A percentile compares a stretch with the other conserved stretches of the same genome.
These are phyloP conservation scores for Ensete glaucum DNA, from an alignment of 176 grass and related monocot genomes.

Conservation along the genomic window DNA sequence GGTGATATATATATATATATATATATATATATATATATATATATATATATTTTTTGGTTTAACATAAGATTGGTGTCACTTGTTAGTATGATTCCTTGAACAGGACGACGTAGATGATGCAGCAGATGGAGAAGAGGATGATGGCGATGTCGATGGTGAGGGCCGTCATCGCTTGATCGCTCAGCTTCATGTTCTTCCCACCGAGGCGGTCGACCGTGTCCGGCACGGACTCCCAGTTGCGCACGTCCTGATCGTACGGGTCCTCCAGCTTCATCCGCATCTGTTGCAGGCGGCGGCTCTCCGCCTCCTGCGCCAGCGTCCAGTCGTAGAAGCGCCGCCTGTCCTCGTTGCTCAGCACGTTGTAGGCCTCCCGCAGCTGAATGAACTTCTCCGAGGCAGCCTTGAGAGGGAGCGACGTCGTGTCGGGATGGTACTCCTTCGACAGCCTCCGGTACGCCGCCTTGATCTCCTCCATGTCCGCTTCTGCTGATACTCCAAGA, in stretches of 20 bases:
- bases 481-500: conserved; percentile 39
- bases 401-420: conserved; percentile 70
- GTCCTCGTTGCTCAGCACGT: conserved; percentile 65
- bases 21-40: too few species aligned
- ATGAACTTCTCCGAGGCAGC: conserved; percentile 78
- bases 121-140: conserved; percentile 53
- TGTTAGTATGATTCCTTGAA: conserved; percentile 6
- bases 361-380: conserved; percentile 70
- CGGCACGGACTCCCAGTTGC: conserved; percentile 45
- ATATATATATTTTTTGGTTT: too few species aligned
- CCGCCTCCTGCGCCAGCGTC: conserved; percentile 87
- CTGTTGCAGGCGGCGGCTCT: conserved; percentile 67
- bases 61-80: neutral
- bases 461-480: conserved; percentile 90
- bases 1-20: too few species aligned
- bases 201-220: conserved; percentile 84
- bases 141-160: conserved; percentile 58
- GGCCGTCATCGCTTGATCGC: conserved; percentile 77
- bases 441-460: conserved; percentile 77
- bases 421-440: conserved; percentile 98
- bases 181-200: conserved; percentile 79
- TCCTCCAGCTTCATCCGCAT: conserved; percentile 68
- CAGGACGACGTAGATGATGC: conserved; percentile 34
- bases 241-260: conserved; percentile 62
- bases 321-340: conserved; percentile 84